Base-by-base conservation (phyloP, 306 rosid species). In the Quercus ilex region DNA sequence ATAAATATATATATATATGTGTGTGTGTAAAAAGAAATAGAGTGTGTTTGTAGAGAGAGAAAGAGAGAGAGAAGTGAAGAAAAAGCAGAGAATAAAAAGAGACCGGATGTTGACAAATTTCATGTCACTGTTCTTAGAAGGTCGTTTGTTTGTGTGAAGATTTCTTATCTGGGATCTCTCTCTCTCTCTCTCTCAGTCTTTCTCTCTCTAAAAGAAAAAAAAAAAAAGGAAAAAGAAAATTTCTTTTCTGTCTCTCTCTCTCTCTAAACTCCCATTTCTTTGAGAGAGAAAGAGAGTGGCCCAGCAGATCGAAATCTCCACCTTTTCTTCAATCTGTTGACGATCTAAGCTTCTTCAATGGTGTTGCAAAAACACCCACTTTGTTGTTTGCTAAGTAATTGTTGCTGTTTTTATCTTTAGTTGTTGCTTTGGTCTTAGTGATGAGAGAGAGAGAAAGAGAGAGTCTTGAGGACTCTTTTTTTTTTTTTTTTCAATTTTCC, bases 71-170 rank as follows among this genome's bases (percentile, higher is more conserved):
- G 90, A 85, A 89, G 88, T 80, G 91, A 87, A 69, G 93, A 89
- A 88, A 89, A 90, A 91, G 94, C 92, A 92, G 94, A 86, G 98
- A 95, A 95, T 95, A 92, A 87, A 92, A 92, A 85, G 95, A 92
- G 97, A 95, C 94, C 97, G 92, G 97, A 92, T 91, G 93, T 92
- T 89, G 99, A 95, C 99, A 95, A 92, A 95, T 91, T 87, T 91
- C 91, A 88, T 91, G 99, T 95, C 98, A 91, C 94, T 95, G 97
- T 95, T 92, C 96, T 90, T 87, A 85, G 97, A 95, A 92, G 93
- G 91, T 94, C 97, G 92, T 92, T 92, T 92, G 97, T 92, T 91
- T 87, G 90, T 84, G 91, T 81, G 95, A 81, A 91, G 94, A 92
- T 89, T 94, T 92, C 97, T 94, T 91, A 91, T 92, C 95, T 95